Evolutionary conservation across 2,329 filamentous ascomycete genomes (phyloP).

Genomic region (Venturia nashicola): DNA sequence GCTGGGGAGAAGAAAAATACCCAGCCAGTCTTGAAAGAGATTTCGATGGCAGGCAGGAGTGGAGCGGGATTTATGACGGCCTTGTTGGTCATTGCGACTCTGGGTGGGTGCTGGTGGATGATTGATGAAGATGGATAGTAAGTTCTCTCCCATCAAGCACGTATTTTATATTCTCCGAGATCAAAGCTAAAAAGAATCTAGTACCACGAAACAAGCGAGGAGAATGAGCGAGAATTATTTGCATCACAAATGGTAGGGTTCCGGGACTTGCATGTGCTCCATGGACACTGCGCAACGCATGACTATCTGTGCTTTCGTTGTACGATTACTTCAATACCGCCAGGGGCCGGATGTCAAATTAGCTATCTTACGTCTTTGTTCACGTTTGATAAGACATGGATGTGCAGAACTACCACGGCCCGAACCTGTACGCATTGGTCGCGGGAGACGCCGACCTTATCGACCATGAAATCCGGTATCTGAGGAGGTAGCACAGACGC

Average conservation of each 20-base stretch:
- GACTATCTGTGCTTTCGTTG: too few species aligned
- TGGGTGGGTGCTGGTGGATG: conserved; percentile 45
- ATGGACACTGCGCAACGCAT: too few species aligned
- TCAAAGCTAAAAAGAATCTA: neutral
- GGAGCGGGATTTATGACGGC: conserved; percentile 57
- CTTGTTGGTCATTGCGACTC: conserved; percentile 40
- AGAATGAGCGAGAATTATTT: neutral
- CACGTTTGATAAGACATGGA: too few species aligned
- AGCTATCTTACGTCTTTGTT: too few species aligned
- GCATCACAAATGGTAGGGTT: neutral
- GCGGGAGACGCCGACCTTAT: too few species aligned
- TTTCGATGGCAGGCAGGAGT: conserved; percentile 50
- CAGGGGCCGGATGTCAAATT: too few species aligned
- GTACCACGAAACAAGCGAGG: neutral
- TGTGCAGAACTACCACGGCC: too few species aligned
- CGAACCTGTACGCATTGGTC: too few species aligned
- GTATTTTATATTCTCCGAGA: neutral
- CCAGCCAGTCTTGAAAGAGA: conserved; percentile 12
- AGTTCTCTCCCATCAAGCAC: neutral
- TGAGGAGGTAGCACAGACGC: too few species aligned
- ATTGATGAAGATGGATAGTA: conserved; percentile 16
- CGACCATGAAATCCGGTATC: too few species aligned
- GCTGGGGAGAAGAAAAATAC: conserved; percentile 21
- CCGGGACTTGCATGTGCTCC: neutral
- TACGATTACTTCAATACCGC: too few species aligned